Evolutionary conservation across 352 stramenopile species (phyloP).

Genomic region (Phytophthora pistaciae): DNA sequence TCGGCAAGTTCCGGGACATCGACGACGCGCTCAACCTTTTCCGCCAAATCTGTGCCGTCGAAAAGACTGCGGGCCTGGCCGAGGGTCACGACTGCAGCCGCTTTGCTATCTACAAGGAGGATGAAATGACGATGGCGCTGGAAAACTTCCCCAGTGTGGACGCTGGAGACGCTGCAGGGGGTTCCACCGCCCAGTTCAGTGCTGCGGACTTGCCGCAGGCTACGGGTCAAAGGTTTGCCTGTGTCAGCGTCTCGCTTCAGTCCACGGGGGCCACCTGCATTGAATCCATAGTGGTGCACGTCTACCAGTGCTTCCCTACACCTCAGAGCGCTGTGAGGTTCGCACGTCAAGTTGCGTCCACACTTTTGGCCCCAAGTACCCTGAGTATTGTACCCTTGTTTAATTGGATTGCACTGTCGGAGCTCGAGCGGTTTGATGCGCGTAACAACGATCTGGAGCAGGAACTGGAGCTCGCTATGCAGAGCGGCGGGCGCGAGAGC

Average conservation of each 20-base stretch:
- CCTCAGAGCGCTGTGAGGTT: conserved; percentile 82
- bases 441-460: conserved; percentile 69
- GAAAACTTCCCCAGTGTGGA: conserved; percentile 64
- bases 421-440: conserved; percentile 80
- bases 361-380: conserved; percentile 50
- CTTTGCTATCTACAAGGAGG: conserved; percentile 86
- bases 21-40: conserved; percentile 75
- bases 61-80: conserved; percentile 35
- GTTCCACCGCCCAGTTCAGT: conserved; percentile 43
- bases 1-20: conserved; percentile 79
- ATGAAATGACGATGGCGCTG: conserved; percentile 83
- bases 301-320: conserved; percentile 87
- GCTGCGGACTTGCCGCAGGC: conserved; percentile 53
- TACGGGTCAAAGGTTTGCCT: conserved; percentile 81
- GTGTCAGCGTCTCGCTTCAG: conserved; percentile 61
- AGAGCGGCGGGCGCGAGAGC: conserved; percentile 38
- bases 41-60: conserved; percentile 65
- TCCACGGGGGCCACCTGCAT: conserved; percentile 32
- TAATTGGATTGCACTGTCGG: conserved; percentile 75
- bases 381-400: conserved; percentile 83
- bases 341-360: conserved; percentile 60
- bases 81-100: conserved; percentile 51
- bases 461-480: conserved; percentile 63
- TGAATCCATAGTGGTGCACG: conserved; percentile 69
- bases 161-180: neutral